Evolutionary conservation across 1,139 yeast species (phyloP).

Genomic region (Zygoascus hellenicus): DNA sequence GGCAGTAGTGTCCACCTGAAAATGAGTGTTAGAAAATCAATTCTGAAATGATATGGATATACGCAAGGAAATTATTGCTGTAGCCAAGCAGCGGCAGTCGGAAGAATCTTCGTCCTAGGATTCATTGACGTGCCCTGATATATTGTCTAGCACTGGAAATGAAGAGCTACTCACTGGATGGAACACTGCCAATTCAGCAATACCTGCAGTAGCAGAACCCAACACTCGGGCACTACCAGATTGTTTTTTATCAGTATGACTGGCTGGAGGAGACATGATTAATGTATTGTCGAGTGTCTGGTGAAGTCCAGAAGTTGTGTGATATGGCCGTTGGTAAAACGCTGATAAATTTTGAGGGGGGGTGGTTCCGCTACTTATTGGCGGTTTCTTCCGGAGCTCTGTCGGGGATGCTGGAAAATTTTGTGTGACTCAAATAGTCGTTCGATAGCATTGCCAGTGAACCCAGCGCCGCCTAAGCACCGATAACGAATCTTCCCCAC

Average conservation of each 20-base stretch:
- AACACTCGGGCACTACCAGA: slow-evolving; percentile 85
- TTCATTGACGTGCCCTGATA: neutral
- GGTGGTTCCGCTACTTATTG: neutral
- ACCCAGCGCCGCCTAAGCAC: no score
- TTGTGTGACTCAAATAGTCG: slow-evolving; percentile 3
- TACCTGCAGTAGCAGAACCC: slow-evolving; percentile 98
- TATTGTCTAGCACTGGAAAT: neutral
- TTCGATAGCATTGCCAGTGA: no score
- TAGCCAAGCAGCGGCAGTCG: no score
- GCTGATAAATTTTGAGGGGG: no score
- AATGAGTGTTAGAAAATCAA: neutral
- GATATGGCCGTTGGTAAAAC: no score
- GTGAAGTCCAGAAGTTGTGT: neutral
- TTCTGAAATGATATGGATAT: no score
- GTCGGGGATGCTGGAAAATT: slow-evolving; percentile 3
- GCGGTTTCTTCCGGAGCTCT: slow-evolving; percentile 1
- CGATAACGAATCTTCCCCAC: no score
- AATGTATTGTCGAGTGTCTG: neutral
- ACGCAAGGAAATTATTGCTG: no score
- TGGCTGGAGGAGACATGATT: slow-evolving; percentile 44
- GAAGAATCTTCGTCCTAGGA: neutral
- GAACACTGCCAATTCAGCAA: slow-evolving; percentile 91
- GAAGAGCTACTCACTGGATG: slow-evolving; percentile 70
- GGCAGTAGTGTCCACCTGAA: slow-evolving; percentile 76
- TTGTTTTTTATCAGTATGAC: slow-evolving; percentile 67